A percentile compares a stretch with the other conserved stretches of the same genome.
Evolutionary conservation across 257 asterid genomes (phyloP).

Genomic region (Schizonepeta tenuifolia): DNA sequence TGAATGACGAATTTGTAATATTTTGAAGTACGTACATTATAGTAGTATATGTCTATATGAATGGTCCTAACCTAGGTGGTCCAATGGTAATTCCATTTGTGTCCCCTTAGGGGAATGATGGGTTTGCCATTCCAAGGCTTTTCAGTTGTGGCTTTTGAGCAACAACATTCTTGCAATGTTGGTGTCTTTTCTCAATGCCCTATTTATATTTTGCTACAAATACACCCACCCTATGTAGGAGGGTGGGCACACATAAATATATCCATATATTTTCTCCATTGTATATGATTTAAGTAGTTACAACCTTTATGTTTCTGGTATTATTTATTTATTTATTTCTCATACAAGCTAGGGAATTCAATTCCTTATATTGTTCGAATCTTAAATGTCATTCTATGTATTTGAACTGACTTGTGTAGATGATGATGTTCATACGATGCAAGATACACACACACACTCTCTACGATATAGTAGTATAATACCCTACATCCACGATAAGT

Average conservation of each 20-base stretch:
- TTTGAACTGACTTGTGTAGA: background rate
- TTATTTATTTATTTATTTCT: too few species aligned
- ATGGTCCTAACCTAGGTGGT: constrained; percentile 42
- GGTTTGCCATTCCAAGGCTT: constrained; percentile 57
- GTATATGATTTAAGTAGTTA: background rate
- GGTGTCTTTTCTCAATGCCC: constrained; percentile 30
- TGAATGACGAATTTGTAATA: too few species aligned
- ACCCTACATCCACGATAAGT: too few species aligned
- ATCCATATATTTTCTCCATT: background rate
- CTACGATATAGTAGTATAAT: too few species aligned
- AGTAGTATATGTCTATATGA: background rate
- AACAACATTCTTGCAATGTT: constrained; percentile 40
- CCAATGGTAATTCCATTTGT: constrained; percentile 39
- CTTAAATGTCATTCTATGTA: background rate
- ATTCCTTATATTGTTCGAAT: background rate
- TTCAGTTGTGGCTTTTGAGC: constrained; percentile 44
- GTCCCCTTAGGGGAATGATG: constrained; percentile 50
- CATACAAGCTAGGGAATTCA: too few species aligned
- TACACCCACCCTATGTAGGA: constrained; percentile 25
- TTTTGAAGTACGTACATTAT: too few species aligned
- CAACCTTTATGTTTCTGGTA: too few species aligned
- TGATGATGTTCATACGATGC: background rate
- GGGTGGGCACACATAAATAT: constrained; percentile 17
- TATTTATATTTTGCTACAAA: background rate
- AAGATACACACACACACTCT: too few species aligned